Evolutionary conservation across 2,329 filamentous ascomycete genomes (phyloP).

Genomic region (Talaromyces sp.): DNA sequence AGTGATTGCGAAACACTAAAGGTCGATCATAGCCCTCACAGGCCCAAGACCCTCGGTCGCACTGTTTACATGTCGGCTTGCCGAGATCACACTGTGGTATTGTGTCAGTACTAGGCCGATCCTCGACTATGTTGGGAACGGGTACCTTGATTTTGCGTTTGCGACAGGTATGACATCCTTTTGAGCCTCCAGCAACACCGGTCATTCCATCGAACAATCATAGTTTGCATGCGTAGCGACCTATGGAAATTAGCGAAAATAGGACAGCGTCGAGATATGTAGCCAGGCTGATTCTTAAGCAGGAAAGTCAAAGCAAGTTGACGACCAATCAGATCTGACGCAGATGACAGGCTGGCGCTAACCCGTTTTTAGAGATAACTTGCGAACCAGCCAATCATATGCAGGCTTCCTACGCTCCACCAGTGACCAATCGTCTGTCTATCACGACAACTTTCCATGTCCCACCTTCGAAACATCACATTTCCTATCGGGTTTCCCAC

Average conservation of each 20-base stretch:
- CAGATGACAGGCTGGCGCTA: not conserved
- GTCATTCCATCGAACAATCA: not conserved
- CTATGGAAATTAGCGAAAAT: not conserved
- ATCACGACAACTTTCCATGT: not conserved
- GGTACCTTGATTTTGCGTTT: constrained; percentile 9
- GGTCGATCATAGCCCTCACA: constrained; percentile 3
- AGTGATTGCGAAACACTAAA: not conserved
- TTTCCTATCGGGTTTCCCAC: not conserved
- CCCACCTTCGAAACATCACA: not conserved
- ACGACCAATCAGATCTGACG: not conserved
- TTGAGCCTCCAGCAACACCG: constrained; percentile 7
- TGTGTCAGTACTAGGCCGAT: not conserved
- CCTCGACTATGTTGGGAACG: not conserved
- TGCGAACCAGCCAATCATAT: constrained; percentile 4
- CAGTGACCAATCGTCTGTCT: not conserved
- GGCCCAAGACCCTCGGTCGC: not conserved
- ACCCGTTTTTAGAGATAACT: constrained; percentile 2
- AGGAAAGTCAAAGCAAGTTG: not conserved
- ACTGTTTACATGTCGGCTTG: constrained; percentile 7
- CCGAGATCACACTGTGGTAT: constrained; percentile 8
- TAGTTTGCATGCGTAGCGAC: not conserved
- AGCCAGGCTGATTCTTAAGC: not conserved
- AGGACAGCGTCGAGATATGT: not conserved
- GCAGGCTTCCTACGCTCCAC: not conserved
- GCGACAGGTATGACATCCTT: constrained; percentile 13